These are phyloP conservation scores for Phyllosticta capitalensis DNA, from an alignment of 2,329 filamentous ascomycete species.

Conservation along the genomic window DNA sequence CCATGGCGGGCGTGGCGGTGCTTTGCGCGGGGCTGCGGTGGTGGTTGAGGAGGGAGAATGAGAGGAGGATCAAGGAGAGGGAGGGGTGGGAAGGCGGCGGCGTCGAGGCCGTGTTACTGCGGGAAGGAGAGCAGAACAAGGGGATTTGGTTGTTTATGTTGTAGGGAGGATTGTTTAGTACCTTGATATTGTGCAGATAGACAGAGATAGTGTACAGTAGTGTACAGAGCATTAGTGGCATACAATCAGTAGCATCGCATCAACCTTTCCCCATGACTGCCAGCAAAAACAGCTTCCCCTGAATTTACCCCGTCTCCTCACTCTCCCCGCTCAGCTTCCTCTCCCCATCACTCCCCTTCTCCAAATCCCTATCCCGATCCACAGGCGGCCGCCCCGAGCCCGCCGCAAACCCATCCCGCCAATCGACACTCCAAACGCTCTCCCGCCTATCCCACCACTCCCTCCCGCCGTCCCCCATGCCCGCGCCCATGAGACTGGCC, in stretches of 20 bases:
- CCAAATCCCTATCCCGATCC: not conserved
- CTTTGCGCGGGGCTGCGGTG: slow-evolving; percentile 35
- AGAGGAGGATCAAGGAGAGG: slow-evolving; percentile 4
- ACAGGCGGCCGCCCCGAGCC: not conserved
- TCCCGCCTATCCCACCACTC: slow-evolving; percentile 3
- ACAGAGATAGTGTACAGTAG: not conserved
- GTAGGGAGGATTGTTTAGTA: not conserved
- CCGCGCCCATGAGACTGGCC: not conserved
- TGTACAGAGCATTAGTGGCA: not conserved
- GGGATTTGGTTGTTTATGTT: not conserved
- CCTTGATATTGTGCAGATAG: not conserved
- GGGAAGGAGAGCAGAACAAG: not conserved
- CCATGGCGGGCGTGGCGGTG: slow-evolving; percentile 39
- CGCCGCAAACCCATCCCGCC: not conserved
- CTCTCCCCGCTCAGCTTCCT: not conserved
- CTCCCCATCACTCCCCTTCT: not conserved
- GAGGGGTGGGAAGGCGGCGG: not conserved
- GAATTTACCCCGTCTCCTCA: not conserved
- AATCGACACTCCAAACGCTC: not conserved
- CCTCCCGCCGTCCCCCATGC: not conserved
- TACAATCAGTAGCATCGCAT: not conserved
- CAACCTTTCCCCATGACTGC: not conserved
- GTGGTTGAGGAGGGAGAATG: slow-evolving; percentile 29
- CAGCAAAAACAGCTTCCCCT: not conserved
- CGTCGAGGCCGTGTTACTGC: not conserved